Base-by-base conservation (phyloP, 2,329 filamentous ascomycete species). In the Phialophora tarda region DNA sequence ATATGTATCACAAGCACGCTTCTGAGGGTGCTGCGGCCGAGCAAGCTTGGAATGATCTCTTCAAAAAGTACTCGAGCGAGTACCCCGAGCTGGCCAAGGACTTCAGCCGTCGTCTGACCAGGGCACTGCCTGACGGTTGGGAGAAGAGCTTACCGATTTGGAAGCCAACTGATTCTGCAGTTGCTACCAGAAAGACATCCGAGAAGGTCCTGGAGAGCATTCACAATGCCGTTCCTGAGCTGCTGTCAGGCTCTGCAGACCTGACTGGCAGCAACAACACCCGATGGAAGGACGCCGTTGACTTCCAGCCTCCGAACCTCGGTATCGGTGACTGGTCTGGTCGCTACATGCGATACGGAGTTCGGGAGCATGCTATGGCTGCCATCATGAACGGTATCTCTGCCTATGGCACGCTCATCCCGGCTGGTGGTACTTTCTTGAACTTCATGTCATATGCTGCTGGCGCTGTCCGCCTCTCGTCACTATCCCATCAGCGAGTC, bases 391-490 rank as follows among this genome's bases (percentile, higher is more conserved):
- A 83, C 86, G 95, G 95, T 83, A 86, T 99, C 67, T 88, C 93
- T 71, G 95, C 93, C 71, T 99, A 98, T 82, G 95, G 95, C 75
- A 96, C 93, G 77, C 85, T 97, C 77, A 90, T 99, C 78, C 95
- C 95, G 74, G 96, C 93, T 74, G 89, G 89, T 73, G 95, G 95
- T 82, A 98, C 95, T 76, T 99, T 99, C 89, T 86, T 99, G 74
- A 99, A 98, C 90, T 99, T 99, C 81, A 93, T 98, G 74, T 98
- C 94, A 28, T 99, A 99, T 80, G 94, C 92, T 74, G 93, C 95
- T 72, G 95, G 95, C 82, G 90, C 95, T 76, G 90, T 98, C 78
- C 94, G 95, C 82, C 89, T 99, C 69, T 97, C 93, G 44, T 89
- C 95, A 48, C 88, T 99, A 74, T 96, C 93, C 55, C 93, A 91